These are phyloP conservation scores for Aspergillus tubingensis DNA, from an alignment of 2,329 filamentous ascomycete species.

Conservation along the genomic window DNA sequence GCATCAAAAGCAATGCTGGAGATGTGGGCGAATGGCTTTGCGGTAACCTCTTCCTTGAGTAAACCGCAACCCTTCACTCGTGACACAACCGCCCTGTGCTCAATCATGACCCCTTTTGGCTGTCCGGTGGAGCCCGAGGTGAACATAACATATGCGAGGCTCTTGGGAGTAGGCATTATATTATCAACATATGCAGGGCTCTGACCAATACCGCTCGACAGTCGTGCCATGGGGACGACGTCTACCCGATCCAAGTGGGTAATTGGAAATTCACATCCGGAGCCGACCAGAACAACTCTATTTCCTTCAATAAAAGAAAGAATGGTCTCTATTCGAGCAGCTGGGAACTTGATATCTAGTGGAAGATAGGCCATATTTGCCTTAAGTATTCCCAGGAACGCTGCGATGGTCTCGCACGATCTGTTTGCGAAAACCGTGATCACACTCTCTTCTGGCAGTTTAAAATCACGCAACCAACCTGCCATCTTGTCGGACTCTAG, in stretches of 20 bases:
- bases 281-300: neutral
- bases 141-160: constrained; percentile 6
- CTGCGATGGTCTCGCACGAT: constrained; percentile 3
- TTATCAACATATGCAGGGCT: neutral
- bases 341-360: constrained; percentile 1
- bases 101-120: constrained; percentile 10
- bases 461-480: neutral
- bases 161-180: neutral
- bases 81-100: neutral
- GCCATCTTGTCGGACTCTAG: constrained; percentile 1
- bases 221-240: neutral
- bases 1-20: constrained; percentile 1
- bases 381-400: constrained; percentile 3
- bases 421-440: neutral
- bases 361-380: constrained; percentile 9
- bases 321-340: neutral
- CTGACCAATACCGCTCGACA: neutral
- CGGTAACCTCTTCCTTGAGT: neutral
- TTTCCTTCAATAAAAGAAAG: neutral
- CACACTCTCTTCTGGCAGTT: neutral
- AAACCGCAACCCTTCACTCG: neutral
- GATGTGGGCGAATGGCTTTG: neutral
- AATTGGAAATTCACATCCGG: neutral
- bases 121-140: constrained; percentile 6
- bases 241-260: neutral